Evolutionary conservation across 805 yeast genomes (phyloP), one percentile per base, ranked within the genome.

Genomic region (Allodekkera sacchari): DNA sequence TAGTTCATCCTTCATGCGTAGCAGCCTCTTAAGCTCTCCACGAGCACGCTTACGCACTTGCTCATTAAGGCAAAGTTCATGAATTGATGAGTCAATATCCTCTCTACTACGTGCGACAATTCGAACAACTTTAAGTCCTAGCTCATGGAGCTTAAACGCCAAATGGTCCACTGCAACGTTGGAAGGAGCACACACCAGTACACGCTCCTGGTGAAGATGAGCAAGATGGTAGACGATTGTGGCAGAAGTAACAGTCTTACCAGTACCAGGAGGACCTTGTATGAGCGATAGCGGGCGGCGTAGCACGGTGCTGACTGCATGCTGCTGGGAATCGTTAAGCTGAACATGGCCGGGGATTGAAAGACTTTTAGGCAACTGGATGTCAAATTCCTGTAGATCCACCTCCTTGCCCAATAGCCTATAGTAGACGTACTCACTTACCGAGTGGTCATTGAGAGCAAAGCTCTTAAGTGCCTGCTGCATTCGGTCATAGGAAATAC

Each of bases 181-280:
- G 14, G 95, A 87, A 15, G 96, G 96, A 3, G 96, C 96, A 64
- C 95, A 84, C 3, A 87, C 96, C 25, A 88, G 64, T 7, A 87
- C 74, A 39, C 73, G 71, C 29, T 73, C 77, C 34, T 71, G 71
- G 44, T 71, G 73, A 38, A 77, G 48, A 36, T 74, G 71, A 3
- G 76, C 65, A 33, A 85, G 59, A 47, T 84, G 95, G 44, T 83
- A 79, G 19, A 87, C 72, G 36, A 88, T 83, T 0, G 94, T 78
- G 2, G 95, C 89, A 0, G 95, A 84, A 0, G 95, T 87, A 11
- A 84, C 94, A 1, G 96, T 88, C 51, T 88, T 88, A 52, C 96
- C 96, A 0, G 96, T 88, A 41, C 95, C 95, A 4, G 96, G 96
- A 7, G 96, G 96, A 12, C 96, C 96, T 54, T 88, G 96, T 39